Conservation (phyloP, 1,139 yeast genomes). For the Candida glucosophila region DNA sequence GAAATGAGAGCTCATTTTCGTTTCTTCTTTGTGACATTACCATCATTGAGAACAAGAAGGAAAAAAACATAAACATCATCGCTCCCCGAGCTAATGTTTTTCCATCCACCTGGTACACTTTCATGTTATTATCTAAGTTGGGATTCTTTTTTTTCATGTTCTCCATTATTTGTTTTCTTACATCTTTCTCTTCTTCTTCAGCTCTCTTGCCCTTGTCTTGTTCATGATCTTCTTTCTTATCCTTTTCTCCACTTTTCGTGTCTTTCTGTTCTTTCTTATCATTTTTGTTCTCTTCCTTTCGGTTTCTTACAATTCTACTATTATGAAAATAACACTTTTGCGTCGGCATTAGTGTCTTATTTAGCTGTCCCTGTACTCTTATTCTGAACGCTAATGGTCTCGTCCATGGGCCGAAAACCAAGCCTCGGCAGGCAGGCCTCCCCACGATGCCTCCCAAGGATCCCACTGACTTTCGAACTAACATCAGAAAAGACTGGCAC, state of each 20-base stretch:
- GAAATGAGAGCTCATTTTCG: constrained; percentile 62
- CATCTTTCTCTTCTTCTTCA: constrained; percentile 16
- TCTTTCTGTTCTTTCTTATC: constrained; percentile 4
- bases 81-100: constrained; percentile 11
- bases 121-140: constrained; percentile 22
- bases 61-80: constrained; percentile 8
- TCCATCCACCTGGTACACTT: constrained; percentile 21
- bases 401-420: no score
- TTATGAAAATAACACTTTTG: constrained; percentile 2
- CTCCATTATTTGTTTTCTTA: constrained; percentile 26
- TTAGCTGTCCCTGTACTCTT: no score
- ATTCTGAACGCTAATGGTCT: no score
- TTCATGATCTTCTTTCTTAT: constrained; percentile 4
- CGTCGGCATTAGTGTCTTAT: no score
- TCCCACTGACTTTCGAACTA: no score
- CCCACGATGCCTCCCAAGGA: no score
- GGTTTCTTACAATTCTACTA: no score
- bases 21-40: constrained; percentile 10
- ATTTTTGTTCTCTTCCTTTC: no score
- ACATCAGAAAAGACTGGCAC: no score
- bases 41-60: constrained; percentile 6
- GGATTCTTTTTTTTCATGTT: constrained; percentile 25
- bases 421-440: no score
- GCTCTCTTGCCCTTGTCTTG: constrained; percentile 7
- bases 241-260: constrained; percentile 7